Conservation (phyloP, 2,329 filamentous ascomycete genomes). For the Penicillium sp. region DNA sequence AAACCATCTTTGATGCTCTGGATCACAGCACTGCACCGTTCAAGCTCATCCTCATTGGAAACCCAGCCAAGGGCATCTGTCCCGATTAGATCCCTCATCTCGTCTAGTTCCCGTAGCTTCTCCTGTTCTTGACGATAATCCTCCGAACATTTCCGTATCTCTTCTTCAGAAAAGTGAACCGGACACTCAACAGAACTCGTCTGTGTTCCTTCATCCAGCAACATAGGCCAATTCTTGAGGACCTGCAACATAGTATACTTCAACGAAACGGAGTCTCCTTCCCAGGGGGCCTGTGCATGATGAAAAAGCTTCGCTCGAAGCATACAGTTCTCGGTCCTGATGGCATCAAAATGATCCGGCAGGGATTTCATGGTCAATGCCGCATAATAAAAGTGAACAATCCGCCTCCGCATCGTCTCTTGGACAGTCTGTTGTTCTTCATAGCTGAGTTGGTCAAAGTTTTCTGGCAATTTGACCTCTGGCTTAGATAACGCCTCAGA, state of each 20-base stretch:
- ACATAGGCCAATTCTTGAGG: constrained; percentile 23
- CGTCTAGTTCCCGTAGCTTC: constrained; percentile 19
- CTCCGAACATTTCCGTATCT: constrained; percentile 14
- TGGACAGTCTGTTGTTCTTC: constrained; percentile 21
- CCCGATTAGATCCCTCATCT: constrained; percentile 26
- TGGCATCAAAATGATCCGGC: constrained; percentile 23
- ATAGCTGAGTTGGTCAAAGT: constrained; percentile 22
- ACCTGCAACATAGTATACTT: constrained; percentile 23
- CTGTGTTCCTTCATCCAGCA: constrained; percentile 7
- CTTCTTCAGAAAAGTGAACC: constrained; percentile 21
- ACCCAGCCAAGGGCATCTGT: constrained; percentile 29
- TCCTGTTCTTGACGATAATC: constrained; percentile 21
- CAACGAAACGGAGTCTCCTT: constrained; percentile 28
- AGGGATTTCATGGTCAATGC: constrained; percentile 24
- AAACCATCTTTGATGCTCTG: constrained; percentile 20
- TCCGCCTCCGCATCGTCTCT: constrained; percentile 22
- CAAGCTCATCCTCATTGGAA: constrained; percentile 24
- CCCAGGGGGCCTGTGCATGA: constrained; percentile 26
- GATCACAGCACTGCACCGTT: constrained; percentile 18
- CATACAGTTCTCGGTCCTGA: constrained; percentile 20
- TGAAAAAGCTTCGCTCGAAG: constrained; percentile 27
- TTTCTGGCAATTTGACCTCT: constrained; percentile 24
- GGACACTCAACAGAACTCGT: constrained; percentile 14
- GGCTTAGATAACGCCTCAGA: constrained; percentile 29
- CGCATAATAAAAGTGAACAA: constrained; percentile 29